These are phyloP conservation scores for Melampsora medusae DNA, from an alignment of 1,284 basidiomycete genomes.

Conservation along the genomic window DNA sequence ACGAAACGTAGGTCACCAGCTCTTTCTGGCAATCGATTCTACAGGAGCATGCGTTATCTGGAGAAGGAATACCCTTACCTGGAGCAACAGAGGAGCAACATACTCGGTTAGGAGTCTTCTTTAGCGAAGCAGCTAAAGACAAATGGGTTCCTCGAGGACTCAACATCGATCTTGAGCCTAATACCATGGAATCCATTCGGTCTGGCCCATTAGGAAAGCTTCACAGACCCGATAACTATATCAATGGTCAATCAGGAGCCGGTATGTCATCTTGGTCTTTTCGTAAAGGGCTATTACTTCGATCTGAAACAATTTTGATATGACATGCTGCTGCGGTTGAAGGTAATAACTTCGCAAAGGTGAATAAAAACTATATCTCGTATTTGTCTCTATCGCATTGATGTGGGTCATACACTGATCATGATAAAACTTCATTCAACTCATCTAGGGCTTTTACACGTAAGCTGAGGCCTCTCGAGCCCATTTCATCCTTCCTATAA, in stretches of 20 bases:
- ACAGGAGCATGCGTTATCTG: constrained; percentile 73
- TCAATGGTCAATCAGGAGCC: constrained; percentile 52
- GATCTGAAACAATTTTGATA: constrained; percentile 1
- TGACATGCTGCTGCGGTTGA: not conserved
- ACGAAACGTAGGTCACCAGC: constrained; percentile 61
- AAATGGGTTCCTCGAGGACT: constrained; percentile 52
- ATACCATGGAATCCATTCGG: constrained; percentile 54
- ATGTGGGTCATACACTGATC: not conserved
- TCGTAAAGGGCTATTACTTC: not conserved
- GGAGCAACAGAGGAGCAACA: constrained; percentile 48
- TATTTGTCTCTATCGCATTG: not conserved
- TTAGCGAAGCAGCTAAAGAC: constrained; percentile 52
- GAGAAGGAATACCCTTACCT: constrained; percentile 63
- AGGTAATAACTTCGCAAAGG: constrained; percentile 39
- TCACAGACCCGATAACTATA: constrained; percentile 55
- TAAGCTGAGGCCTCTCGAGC: not conserved
- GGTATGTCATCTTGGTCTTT: constrained; percentile 51
- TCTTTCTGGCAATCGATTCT: constrained; percentile 74
- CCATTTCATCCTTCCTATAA: not conserved
- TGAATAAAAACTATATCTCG: not conserved
- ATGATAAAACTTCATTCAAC: not conserved
- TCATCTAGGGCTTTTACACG: constrained; percentile 38
- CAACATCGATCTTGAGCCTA: constrained; percentile 54
- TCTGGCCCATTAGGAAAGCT: constrained; percentile 53
- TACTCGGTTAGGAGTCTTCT: constrained; percentile 53